Base-by-base conservation (phyloP, 257 asterid genomes). In the Paraleonurus japonicus region DNA sequence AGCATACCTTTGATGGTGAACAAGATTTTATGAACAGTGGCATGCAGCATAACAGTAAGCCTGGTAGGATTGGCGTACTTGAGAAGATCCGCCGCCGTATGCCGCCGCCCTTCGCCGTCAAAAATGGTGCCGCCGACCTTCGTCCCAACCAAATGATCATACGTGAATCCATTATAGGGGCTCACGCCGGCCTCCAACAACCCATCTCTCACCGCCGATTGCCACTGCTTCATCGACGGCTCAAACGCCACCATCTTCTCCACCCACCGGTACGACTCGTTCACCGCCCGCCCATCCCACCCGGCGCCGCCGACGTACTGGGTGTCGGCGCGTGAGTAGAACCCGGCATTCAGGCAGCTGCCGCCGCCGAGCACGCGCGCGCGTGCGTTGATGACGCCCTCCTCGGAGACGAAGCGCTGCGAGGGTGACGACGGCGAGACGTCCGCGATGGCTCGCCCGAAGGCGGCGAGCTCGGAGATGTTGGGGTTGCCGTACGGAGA, bases 51-150 rank as follows among this genome's bases (percentile, higher is more conserved):
- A 5, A 90, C 80, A 1, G 82, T 81, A 2, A 88, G 80, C 20
- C 90, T 82, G 39, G 9, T 15, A 1, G 93, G 92, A 15, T 88
- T 76, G 5, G 92, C 96, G 48, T 78, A 86, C 68, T 76, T 84
- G 35, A 90, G 81, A 19, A 90, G 86, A 65, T 90, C 92, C 55
- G 97, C 97, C 15, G 97, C 96, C 37, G 95, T 85, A 67, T 90
- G 97, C 11, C 95, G 80, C 24, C 50, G 60, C 4, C 92, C 97
- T 1, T 74, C 28, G 7, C 37, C 43, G 60, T 90, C 91, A 27
- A 90, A 90, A n/a, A 85, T 88, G 28, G 90, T 74, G 1, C 96
- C 97, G 2, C 97, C 97, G 22, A 90, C 51, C 72, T 90, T 90
- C 0, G 97, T 88, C 65, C 96, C 97, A 0, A 61, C 22, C 23